Evolutionary conservation across 1,139 yeast genomes (phyloP), one percentile per base, ranked within the genome.

Genomic region (Geotrichum reessii): DNA sequence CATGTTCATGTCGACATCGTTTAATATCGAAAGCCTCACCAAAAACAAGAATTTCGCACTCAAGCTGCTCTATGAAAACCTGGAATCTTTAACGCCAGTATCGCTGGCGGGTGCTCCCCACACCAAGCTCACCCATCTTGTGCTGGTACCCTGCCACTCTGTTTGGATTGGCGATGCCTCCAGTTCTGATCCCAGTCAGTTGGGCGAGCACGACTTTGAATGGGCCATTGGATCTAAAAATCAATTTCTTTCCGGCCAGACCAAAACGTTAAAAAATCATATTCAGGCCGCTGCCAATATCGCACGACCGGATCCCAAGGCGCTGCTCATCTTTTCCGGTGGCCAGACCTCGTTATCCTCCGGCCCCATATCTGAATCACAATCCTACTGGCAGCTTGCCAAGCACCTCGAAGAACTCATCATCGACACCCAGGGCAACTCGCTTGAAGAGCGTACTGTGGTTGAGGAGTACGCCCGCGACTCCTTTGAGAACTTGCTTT

Each of bases 381-480:
- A 63, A 54, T 65, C 57, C 19, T 63, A 62, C 47, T 61, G 48
- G 60, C 24, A 33, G 21, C 50, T 62, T 37, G 63, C 65, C 0
- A 51, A 51, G 25, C 52, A 47, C 11, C 47, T 58, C 12, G 53
- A 52, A 40, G 51, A 57, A n/a, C 50, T 51, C 4, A 33, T 37
- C 17, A 47, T 37, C 31, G 57, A 55, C 50, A 50, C 42, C 40
- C 48, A 40, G 2, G 65, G 64, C 1, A 58, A 53, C 0, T 52
- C 57, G 1, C 47, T 70, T 1, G 56, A 65, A 2, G 62, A 67
- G 12, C 68, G 81, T 37, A 68, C 81, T 2, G 61, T 73, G 4
- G 68, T 80, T 1, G 96, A 89, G 67, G 90, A 85, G 64, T 86
- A 74, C 70, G 92, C 96, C 0, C 74, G 90, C 51, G 96, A 89